Percentiles rank a stretch among this genome's conserved stretches.
phyloP scores from a whole-genome alignment of 2,329 filamentous ascomycete genomes.

The Penicillium glabrum region DNA sequence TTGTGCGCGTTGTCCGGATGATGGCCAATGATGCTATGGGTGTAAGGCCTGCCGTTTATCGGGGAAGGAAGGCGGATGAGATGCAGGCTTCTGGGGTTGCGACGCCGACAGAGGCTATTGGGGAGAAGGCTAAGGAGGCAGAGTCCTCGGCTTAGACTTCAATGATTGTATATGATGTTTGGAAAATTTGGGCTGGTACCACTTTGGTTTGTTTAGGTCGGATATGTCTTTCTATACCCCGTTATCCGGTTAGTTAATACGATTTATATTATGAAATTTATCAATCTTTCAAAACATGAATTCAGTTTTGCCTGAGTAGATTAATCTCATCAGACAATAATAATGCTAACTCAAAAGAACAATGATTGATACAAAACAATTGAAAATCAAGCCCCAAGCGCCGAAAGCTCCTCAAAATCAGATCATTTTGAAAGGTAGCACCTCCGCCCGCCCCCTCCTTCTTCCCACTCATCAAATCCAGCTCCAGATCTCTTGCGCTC shows the following conservation, averaged over 20 bases:
- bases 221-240: constrained; percentile 1
- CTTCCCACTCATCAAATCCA: not conserved
- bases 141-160: constrained; percentile 7
- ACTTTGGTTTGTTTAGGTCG: not conserved
- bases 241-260: not conserved
- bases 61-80: constrained; percentile 39
- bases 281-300: not conserved
- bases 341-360: not conserved
- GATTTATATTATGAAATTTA: not conserved
- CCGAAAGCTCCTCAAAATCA: not conserved
- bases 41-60: constrained; percentile 32
- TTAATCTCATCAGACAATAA: not conserved
- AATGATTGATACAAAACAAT: not conserved
- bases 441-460: no score
- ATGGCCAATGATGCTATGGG: constrained; percentile 62
- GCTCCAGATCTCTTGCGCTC: not conserved
- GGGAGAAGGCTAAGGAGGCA: constrained; percentile 28
- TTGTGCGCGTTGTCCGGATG: constrained; percentile 59
- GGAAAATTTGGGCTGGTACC: not conserved
- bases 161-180: not conserved
- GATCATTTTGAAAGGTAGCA: not conserved
- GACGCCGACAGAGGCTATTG: constrained; percentile 49
- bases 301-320: not conserved
- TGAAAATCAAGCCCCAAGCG: not conserved
- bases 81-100: constrained; percentile 46